Percentiles rank a stretch among this genome's conserved stretches.
These are phyloP conservation scores for Leccinum subgranulosum DNA, from an alignment of 768 basidiomycete genomes.

Conservation along the genomic window DNA sequence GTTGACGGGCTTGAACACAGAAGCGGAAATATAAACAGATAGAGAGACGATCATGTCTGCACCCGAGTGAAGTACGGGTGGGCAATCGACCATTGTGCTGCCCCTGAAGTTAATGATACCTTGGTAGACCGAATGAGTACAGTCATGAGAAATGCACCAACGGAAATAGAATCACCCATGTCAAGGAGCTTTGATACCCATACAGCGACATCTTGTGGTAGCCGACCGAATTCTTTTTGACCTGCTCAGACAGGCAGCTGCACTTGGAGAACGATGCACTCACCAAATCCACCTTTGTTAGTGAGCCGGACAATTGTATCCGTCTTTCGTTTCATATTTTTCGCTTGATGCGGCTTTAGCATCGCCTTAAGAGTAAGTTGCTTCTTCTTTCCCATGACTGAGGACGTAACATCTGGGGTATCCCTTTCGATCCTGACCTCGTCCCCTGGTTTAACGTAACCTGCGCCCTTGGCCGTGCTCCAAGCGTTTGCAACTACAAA, in stretches of 20 bases:
- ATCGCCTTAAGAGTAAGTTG: slow-evolving; percentile 65
- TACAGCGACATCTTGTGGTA: slow-evolving; percentile 64
- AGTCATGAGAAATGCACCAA: background rate
- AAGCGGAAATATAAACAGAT: slow-evolving; percentile 61
- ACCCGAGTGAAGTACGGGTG: slow-evolving; percentile 66
- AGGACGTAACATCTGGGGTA: slow-evolving; percentile 29
- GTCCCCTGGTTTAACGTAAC: slow-evolving; percentile 68
- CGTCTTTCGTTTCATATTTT: slow-evolving; percentile 46
- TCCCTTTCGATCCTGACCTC: slow-evolving; percentile 57
- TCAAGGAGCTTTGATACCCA: slow-evolving; percentile 79
- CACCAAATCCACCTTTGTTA: slow-evolving; percentile 65
- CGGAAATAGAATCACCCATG: slow-evolving; percentile 41
- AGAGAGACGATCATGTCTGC: slow-evolving; percentile 75
- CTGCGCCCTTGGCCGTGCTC: slow-evolving; percentile 73
- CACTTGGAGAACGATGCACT: slow-evolving; percentile 7
- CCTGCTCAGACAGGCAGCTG: background rate
- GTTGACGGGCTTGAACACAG: slow-evolving; percentile 59
- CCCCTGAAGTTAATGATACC: slow-evolving; percentile 66
- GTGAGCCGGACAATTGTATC: slow-evolving; percentile 67
- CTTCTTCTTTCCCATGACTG: slow-evolving; percentile 45
- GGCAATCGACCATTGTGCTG: slow-evolving; percentile 76
- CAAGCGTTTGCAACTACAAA: slow-evolving; percentile 71
- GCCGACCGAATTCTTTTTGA: slow-evolving; percentile 68
- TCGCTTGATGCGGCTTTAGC: slow-evolving; percentile 55
- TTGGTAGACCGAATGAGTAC: slow-evolving; percentile 23